Evolutionary conservation across 345 rosid species (phyloP), one percentile per base, ranked within the genome.

Genomic region (Gynandropsis gynandra): DNA sequence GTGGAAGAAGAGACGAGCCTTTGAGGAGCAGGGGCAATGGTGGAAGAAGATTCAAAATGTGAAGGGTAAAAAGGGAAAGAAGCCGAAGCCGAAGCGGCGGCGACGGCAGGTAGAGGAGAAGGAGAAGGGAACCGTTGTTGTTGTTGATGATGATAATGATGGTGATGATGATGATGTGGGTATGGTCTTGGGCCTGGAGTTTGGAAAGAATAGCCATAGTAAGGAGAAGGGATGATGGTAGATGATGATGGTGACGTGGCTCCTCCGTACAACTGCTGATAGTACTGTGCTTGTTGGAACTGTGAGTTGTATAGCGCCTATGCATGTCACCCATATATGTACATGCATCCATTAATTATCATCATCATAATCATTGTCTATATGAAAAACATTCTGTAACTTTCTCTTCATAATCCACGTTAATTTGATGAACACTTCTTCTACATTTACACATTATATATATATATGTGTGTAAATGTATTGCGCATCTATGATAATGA

Each of bases 191-290:
- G 69, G 50, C 74, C 50, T 20, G 80, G 73, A 42, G 83, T 71
- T 67, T 77, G 87, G 69, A 78, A 53, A 9, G 89, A 72, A 46
- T 81, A 84, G 10, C 90, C 82, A 40, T 75, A 84, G 58, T 72
- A 67, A 34, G 71, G 66, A 47, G 71, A 76, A 4, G 88, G 79
- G 67, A 74, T 63, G 18, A 73, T 33, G 1, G 79, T 51, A 33
- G 80, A 67, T 59, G 81, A 41, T 61, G 78, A 56, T 37, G 66
- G 47, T 67, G 71, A 49, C 42, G 66, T 37, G 54, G 61, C 61
- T 20, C 64, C 65, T 37, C 85, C 89, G 63, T 80, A 80, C 54
- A 72, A 58, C 54, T 77, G 96, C 48, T 75, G 83, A 14, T 79
- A 80, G 54, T 80, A 75, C 52, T 71, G 84, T 47, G 76, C 94